Evolutionary conservation across 495 filamentous ascomycete species (phyloP), one percentile per base, ranked within the genome.

Genomic region (Aspergillus olivimuriae): DNA sequence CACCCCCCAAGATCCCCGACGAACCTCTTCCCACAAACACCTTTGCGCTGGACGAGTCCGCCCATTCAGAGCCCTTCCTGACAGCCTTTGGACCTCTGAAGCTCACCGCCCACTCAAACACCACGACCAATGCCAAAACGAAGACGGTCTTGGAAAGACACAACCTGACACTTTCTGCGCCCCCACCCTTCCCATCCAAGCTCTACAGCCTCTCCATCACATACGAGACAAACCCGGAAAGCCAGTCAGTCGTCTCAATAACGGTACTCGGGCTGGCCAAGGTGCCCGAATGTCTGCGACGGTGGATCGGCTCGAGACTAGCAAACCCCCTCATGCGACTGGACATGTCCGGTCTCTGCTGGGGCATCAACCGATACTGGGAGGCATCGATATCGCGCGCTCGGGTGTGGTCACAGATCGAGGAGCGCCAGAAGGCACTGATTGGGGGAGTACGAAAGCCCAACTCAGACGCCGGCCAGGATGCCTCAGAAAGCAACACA

Each of bases 291-390:
- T 45, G 48, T 12, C 47, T 73, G n/a, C 65, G 54, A n/a, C 55
- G 47, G 37, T 73, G 69, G 69, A 63, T 67, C n/a, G 51, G 61
- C 10, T 44, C 54, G 15, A 55, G 69, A 20, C 43, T 73, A 28
- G 45, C 46, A 9, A 69, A 61, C 24, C 58, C 65, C 1, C 58
- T 71, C 7, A 30, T 67, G 14, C 62, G 53, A 33, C 53, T 71
- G 2, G 68, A 73, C 38, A 51, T 73, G 26, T 55, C 68, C 7
- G 69, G 66, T 6, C 55, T 70, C 3, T 69, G 69, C 43, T 65
- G 65, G 61, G 66, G 65, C 17, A 63, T 70, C 23, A 69, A 66
- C 20, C 54, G 63, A 8, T 69, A 66, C 47, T 72, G 69, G 66
- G 69, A 69, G 55, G 60, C 57, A 12, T 47, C 55, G 20, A 40